phyloP scores from a whole-genome alignment of 1,139 yeast genomes.

The Pichia sp. region DNA sequence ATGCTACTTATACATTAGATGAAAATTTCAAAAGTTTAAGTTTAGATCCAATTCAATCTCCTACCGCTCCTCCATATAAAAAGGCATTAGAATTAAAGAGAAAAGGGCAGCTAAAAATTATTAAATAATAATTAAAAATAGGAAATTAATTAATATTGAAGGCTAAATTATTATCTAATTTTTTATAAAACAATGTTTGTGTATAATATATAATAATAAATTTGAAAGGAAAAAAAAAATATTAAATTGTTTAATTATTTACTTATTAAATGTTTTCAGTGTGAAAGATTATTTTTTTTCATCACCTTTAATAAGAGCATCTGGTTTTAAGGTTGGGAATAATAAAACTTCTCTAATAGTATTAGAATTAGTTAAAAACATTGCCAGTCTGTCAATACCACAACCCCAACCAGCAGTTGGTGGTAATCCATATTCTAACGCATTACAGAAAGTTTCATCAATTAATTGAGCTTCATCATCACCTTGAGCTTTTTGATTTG shows the following conservation, averaged over 20 bases:
- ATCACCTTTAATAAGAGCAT: conserved; percentile 36
- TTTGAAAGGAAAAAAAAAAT: neutral
- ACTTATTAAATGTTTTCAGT: neutral
- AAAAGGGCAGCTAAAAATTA: conserved; percentile 46
- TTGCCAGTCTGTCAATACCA: conserved; percentile 96
- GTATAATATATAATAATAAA: neutral
- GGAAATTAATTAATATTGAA: neutral
- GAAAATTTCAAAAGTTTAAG: conserved; percentile 36
- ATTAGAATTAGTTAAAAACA: conserved; percentile 95
- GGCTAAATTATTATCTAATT: neutral
- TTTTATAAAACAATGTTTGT: neutral
- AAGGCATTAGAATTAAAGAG: conserved; percentile 84
- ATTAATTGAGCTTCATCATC: conserved; percentile 97
- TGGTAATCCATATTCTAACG: conserved; percentile 96
- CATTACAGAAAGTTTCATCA: conserved; percentile 95
- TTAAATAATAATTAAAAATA: conserved; percentile 3
- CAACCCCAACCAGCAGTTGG: conserved; percentile 99
- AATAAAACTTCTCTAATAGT: conserved; percentile 95
- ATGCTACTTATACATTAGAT: conserved; percentile 81
- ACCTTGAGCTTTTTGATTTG: conserved; percentile 97
- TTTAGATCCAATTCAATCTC: conserved; percentile 86
- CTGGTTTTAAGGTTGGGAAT: conserved; percentile 99
- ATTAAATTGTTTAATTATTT: neutral
- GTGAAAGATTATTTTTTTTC: conserved; percentile 19
- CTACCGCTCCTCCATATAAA: conserved; percentile 95